Percentiles rank a stretch among this genome's conserved stretches.
These are phyloP conservation scores for Cyberlindnera meyerae DNA, from an alignment of 805 yeast genomes.

Conservation along the genomic window DNA sequence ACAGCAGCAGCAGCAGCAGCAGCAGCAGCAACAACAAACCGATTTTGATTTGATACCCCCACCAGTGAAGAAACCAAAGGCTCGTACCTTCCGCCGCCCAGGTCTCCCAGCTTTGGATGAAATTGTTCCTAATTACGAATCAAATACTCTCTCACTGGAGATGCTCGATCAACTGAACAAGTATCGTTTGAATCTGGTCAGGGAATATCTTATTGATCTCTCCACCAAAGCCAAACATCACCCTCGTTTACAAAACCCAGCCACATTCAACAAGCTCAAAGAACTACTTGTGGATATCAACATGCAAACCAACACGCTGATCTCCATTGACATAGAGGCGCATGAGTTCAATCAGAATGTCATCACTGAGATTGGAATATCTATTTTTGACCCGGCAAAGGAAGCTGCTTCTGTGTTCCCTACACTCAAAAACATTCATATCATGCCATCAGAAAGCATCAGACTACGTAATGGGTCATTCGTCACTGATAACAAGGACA, in stretches of 20 bases:
- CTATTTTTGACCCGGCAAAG: constrained; percentile 50
- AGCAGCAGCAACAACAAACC: neutral
- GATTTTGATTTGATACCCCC: too few species aligned
- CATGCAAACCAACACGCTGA: constrained; percentile 13
- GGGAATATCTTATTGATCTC: constrained; percentile 1
- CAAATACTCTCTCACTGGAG: too few species aligned
- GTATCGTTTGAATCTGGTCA: neutral
- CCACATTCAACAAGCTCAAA: constrained; percentile 5
- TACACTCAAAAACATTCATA: constrained; percentile 35
- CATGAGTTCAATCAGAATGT: constrained; percentile 39
- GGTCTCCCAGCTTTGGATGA: too few species aligned
- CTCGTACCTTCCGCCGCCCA: too few species aligned
- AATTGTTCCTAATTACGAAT: too few species aligned
- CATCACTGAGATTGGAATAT: constrained; percentile 54
- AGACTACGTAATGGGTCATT: constrained; percentile 44
- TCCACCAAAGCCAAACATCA: constrained; percentile 6
- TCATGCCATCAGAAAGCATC: constrained; percentile 41
- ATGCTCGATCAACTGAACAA: constrained; percentile 4
- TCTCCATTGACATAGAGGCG: constrained; percentile 55
- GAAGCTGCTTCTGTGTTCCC: constrained; percentile 39
- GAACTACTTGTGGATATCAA: constrained; percentile 10
- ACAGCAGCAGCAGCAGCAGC: neutral
- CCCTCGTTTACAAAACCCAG: constrained; percentile 13
- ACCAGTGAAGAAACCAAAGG: too few species aligned
- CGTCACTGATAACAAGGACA: constrained; percentile 49